Conservation (phyloP, 202 grass and related monocot species). For the Carex arenaria region DNA sequence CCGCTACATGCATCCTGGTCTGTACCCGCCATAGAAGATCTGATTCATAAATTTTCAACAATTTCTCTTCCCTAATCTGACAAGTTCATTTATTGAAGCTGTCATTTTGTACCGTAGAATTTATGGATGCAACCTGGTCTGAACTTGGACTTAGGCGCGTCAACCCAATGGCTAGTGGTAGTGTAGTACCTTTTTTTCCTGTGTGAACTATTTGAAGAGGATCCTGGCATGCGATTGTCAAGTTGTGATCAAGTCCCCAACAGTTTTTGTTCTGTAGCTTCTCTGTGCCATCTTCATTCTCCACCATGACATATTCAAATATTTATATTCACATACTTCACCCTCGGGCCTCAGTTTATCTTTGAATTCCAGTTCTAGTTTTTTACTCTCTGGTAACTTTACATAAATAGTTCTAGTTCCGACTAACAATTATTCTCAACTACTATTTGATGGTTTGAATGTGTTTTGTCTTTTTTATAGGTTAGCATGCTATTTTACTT, state of each 20-base stretch:
- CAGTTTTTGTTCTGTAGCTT: background rate
- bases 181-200: background rate
- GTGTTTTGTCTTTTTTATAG: too few species aligned
- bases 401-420: too few species aligned
- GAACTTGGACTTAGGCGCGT: background rate
- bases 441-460: too few species aligned
- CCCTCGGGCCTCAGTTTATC: too few species aligned
- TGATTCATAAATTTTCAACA: too few species aligned
- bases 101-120: background rate
- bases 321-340: too few species aligned
- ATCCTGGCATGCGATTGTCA: background rate
- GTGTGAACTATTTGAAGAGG: background rate
- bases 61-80: background rate
- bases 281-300: too few species aligned
- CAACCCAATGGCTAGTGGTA: background rate
- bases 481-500: too few species aligned
- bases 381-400: too few species aligned
- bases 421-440: too few species aligned
- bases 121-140: background rate
- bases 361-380: too few species aligned
- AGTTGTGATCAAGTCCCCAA: background rate
- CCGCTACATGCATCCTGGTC: background rate
- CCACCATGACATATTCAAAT: too few species aligned
- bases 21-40: background rate
- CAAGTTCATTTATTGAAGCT: conserved; percentile 4